phyloP scores from a whole-genome alignment of 208 protist species.

The Acanthamoeba triangularis region DNA sequence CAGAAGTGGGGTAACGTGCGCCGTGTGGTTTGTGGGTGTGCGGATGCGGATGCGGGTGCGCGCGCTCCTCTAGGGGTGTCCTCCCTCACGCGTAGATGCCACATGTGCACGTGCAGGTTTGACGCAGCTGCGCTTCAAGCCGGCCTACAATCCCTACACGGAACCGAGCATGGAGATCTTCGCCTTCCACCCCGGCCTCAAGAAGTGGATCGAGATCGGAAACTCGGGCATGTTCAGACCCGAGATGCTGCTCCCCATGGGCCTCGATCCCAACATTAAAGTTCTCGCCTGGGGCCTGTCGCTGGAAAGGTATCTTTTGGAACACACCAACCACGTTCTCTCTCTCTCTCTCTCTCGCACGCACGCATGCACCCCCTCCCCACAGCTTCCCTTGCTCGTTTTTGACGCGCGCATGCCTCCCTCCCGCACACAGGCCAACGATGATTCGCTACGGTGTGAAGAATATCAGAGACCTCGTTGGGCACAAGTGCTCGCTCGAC shows the following conservation, averaged over 20 bases:
- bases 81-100: too few relatives aligned
- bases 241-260: constrained; percentile 99
- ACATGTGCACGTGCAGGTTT: constrained; percentile 88
- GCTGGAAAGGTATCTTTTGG: constrained; percentile 95
- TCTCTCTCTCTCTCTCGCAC: too few relatives aligned
- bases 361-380: too few relatives aligned
- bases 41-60: neutral
- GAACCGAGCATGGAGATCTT: constrained; percentile 99
- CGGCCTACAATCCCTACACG: constrained; percentile 99
- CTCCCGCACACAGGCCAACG: constrained; percentile 94
- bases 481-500: constrained; percentile 93
- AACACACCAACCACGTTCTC: neutral
- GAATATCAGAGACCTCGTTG: constrained; percentile 99
- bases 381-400: neutral
- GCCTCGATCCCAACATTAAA: constrained; percentile 97
- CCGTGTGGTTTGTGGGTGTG: neutral
- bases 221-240: constrained; percentile 98
- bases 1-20: constrained; percentile 93
- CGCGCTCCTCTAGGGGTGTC: constrained; percentile 9
- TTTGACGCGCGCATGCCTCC: neutral
- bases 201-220: constrained; percentile 99
- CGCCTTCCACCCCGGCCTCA: constrained; percentile 96
- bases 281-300: constrained; percentile 99
- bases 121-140: constrained; percentile 99
- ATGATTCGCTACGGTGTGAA: constrained; percentile 99